phyloP scores from a whole-genome alignment of 1,284 basidiomycete species.

The Puccinia horiana region DNA sequence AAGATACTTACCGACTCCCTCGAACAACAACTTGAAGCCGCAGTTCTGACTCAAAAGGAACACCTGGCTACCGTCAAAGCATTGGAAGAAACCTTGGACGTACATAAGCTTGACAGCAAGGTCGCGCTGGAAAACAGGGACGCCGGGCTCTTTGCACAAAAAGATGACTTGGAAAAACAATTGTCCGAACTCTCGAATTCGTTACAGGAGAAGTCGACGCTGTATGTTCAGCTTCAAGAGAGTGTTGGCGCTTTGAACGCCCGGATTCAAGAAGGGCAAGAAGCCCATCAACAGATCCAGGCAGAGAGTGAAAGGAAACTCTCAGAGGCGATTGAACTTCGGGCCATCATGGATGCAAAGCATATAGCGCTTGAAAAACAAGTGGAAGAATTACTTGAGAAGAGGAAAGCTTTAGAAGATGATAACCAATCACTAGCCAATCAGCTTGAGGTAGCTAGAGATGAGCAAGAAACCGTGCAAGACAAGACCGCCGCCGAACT shows the following conservation, averaged over 20 bases:
- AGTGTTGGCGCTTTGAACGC: background rate
- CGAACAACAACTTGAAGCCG: background rate
- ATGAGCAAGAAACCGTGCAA: slow-evolving; percentile 3
- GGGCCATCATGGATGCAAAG: background rate
- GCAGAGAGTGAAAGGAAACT: background rate
- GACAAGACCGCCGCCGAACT: background rate
- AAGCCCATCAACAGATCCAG: background rate
- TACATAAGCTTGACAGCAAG: background rate
- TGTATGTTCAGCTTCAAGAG: background rate
- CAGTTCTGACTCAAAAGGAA: background rate
- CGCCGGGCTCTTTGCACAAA: background rate
- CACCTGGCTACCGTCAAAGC: background rate
- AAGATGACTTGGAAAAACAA: background rate
- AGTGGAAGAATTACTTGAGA: background rate
- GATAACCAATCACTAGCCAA: background rate
- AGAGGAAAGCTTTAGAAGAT: background rate
- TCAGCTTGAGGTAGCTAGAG: background rate
- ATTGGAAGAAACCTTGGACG: background rate
- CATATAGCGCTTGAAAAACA: background rate
- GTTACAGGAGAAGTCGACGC: background rate
- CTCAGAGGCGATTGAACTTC: background rate
- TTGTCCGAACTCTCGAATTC: background rate
- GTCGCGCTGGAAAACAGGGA: background rate
- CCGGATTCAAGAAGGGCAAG: background rate
- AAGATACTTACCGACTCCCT: background rate